A percentile compares a stretch with the other conserved stretches of the same genome.
Conservation (phyloP, 352 stramenopile species). For the Phytophthora syringae region DNA sequence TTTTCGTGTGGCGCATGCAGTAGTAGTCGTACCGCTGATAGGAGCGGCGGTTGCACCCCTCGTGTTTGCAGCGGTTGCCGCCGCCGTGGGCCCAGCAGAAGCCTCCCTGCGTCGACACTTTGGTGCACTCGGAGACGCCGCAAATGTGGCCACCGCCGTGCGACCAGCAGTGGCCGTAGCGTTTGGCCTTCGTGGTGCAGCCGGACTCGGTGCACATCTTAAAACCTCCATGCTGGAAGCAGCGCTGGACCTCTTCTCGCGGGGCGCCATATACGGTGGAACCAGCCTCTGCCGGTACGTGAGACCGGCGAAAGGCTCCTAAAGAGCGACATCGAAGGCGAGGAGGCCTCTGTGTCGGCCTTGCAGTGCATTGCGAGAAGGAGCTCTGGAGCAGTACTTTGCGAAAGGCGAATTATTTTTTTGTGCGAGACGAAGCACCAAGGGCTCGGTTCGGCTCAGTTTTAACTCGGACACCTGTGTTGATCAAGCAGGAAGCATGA, state of each 20-base stretch:
- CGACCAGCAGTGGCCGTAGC: constrained; percentile 76
- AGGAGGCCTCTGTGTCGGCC: constrained; percentile 21
- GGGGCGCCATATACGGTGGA: constrained; percentile 30
- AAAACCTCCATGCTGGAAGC: constrained; percentile 73
- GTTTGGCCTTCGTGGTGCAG: constrained; percentile 70
- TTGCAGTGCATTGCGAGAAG: constrained; percentile 35
- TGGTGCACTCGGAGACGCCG: constrained; percentile 54
- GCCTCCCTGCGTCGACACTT: too few relatives aligned
- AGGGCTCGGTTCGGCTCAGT: not conserved
- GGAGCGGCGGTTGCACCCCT: constrained; percentile 62
- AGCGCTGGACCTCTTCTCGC: constrained; percentile 57
- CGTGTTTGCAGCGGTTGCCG: constrained; percentile 60
- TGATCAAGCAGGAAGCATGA: constrained; percentile 10
- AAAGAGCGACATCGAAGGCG: constrained; percentile 32
- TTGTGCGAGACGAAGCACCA: constrained; percentile 4
- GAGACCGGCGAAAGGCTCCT: constrained; percentile 28
- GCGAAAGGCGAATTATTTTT: constrained; percentile 17
- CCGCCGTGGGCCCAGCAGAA: constrained; percentile 76
- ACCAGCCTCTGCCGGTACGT: constrained; percentile 29
- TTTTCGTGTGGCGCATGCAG: constrained; percentile 50
- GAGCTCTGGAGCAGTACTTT: not conserved
- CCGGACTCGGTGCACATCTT: constrained; percentile 67
- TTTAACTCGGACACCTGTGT: constrained; percentile 7
- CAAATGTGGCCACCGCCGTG: constrained; percentile 74
- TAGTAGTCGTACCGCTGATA: constrained; percentile 72